A percentile compares a stretch with the other conserved stretches of the same genome.
Conservation (phyloP, 2,329 filamentous ascomycete genomes). For the Phyllosticta paracitricarpa region DNA sequence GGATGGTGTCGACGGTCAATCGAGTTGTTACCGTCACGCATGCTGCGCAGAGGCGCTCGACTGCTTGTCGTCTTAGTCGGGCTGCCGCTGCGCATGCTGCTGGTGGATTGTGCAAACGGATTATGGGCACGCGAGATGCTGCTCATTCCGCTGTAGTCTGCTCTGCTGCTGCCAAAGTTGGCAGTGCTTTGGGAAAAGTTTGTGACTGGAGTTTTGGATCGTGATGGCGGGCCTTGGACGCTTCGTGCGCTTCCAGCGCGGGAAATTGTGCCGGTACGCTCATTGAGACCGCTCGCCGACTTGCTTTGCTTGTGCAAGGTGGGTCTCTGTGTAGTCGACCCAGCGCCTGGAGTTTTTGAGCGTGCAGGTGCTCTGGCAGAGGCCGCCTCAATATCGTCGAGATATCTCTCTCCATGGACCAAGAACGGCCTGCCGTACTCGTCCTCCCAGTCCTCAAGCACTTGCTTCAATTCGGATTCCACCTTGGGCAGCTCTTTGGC, state of each 20-base stretch:
- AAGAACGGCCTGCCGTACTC: conserved; percentile 90
- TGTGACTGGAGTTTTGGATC: conserved; percentile 35
- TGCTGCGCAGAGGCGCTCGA: conserved; percentile 58
- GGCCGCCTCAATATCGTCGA: conserved; percentile 69
- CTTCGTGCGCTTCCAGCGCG: conserved; percentile 33
- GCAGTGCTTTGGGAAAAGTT: conserved; percentile 20
- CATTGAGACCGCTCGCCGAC: conserved; percentile 15
- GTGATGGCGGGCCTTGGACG: conserved; percentile 25
- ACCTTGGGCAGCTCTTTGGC: conserved; percentile 93
- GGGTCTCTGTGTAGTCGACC: conserved; percentile 4
- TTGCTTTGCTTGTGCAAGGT: conserved; percentile 24
- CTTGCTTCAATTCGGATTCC: conserved; percentile 68
- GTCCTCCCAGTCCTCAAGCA: conserved; percentile 81
- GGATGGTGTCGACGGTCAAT: conserved; percentile 52
- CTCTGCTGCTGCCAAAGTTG: conserved; percentile 7
- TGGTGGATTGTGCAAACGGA: conserved; percentile 21
- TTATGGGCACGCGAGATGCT: conserved; percentile 21
- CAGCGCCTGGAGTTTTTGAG: conserved; percentile 64
- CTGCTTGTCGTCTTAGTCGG: conserved; percentile 59
- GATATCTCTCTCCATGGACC: conserved; percentile 82
- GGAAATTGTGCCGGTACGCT: conserved; percentile 6
- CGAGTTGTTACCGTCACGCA: conserved; percentile 67
- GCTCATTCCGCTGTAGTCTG: conserved; percentile 6
- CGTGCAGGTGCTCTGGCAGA: conserved; percentile 50
- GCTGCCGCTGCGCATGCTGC: conserved; percentile 29